Evolutionary conservation across 75 land plant species (phyloP).

Genomic region (Cunninghamia lanceolata): DNA sequence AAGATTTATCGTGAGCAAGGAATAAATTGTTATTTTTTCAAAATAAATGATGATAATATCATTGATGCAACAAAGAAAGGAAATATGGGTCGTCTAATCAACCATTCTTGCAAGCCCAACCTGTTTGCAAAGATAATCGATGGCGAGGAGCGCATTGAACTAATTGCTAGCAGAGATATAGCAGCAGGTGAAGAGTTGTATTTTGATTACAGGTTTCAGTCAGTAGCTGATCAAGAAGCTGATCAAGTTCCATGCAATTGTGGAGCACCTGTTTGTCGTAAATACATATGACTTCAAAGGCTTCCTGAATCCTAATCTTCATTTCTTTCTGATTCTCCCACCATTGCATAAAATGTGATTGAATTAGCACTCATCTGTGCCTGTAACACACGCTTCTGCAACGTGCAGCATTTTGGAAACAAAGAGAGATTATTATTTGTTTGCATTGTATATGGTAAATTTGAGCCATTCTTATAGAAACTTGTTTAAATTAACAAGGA

Average conservation of each 20-base stretch:
- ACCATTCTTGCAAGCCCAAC: constrained; percentile 18
- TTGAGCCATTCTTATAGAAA: too few species aligned
- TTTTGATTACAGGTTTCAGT: constrained; percentile 21
- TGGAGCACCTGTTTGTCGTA: constrained; percentile 13
- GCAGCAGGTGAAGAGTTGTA: constrained; percentile 31
- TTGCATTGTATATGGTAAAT: too few species aligned
- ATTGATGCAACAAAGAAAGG: constrained; percentile 22
- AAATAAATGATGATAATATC: constrained; percentile 7
- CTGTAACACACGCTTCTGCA: too few species aligned
- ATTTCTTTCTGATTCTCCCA: too few species aligned
- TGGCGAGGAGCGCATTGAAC: not conserved
- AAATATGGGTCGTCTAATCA: constrained; percentile 15
- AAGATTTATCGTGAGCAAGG: constrained; percentile 24
- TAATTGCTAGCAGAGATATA: constrained; percentile 11
- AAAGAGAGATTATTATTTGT: too few species aligned
- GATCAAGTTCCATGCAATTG: constrained; percentile 21
- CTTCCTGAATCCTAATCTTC: not conserved
- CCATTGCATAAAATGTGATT: too few species aligned
- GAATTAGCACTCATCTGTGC: too few species aligned
- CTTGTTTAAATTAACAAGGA: too few species aligned
- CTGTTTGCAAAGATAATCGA: constrained; percentile 5
- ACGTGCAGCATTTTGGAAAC: too few species aligned
- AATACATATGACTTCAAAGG: not conserved
- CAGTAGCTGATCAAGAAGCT: too few species aligned
- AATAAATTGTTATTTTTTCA: constrained; percentile 33